These are phyloP conservation scores for Diaporthe ilicicola DNA, from an alignment of 2,329 filamentous ascomycete genomes.

Conservation along the genomic window DNA sequence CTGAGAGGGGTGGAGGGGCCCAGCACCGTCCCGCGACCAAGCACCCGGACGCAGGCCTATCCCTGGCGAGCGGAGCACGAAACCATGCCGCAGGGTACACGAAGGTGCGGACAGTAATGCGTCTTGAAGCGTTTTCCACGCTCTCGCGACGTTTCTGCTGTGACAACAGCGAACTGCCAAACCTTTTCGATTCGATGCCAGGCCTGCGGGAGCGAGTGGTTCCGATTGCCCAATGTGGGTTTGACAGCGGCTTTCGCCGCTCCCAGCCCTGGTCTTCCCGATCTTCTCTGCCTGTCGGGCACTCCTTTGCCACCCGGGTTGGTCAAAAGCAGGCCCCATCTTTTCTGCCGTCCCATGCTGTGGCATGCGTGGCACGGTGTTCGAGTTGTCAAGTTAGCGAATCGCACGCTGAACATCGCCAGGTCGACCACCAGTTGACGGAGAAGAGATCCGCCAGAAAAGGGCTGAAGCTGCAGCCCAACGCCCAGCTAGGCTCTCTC, in stretches of 20 bases:
- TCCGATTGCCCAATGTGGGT: constrained; percentile 5
- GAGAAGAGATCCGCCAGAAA: constrained; percentile 5
- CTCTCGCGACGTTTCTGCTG: not conserved
- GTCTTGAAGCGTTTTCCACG: too few species aligned
- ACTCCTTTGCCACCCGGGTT: constrained; percentile 19
- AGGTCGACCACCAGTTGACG: not conserved
- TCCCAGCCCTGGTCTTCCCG: not conserved
- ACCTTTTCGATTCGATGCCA: not conserved
- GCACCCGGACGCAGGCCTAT: constrained; percentile 21
- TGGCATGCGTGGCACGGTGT: not conserved
- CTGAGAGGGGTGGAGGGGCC: not conserved
- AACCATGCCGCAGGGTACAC: not conserved
- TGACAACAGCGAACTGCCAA: not conserved
- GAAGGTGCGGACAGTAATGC: too few species aligned
- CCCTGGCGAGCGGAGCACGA: constrained; percentile 7
- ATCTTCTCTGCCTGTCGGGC: not conserved
- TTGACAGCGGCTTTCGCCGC: constrained; percentile 22
- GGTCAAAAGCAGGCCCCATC: not conserved
- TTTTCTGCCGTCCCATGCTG: not conserved
- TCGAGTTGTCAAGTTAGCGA: not conserved
- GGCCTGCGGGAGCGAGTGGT: constrained; percentile 1
- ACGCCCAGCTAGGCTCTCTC: constrained; percentile 9
- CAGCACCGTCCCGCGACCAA: not conserved
- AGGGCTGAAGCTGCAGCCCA: constrained; percentile 23
- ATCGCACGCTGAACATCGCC: not conserved